phyloP scores from a whole-genome alignment of 495 filamentous ascomycete species.

The Penicillium paxilli region DNA sequence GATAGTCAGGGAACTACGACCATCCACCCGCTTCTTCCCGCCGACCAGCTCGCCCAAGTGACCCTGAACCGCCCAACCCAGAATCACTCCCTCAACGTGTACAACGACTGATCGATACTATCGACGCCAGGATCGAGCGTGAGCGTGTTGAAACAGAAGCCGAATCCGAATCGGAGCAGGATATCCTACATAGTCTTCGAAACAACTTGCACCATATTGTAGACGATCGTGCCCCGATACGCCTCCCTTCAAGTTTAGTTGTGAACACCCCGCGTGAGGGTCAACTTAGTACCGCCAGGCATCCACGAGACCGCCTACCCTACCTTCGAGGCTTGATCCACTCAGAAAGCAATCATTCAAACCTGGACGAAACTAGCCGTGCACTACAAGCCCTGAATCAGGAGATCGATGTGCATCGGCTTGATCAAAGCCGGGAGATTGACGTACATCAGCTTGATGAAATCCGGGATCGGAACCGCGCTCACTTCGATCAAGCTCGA shows the following conservation, averaged over 20 bases:
- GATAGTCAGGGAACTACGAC: constrained; percentile 61
- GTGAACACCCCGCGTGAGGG: constrained; percentile 7
- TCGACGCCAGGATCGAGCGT: no score
- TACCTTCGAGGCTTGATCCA: constrained; percentile 43
- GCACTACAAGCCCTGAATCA: constrained; percentile 40
- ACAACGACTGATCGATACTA: not conserved
- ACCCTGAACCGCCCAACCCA: constrained; percentile 2
- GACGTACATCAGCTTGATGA: not conserved
- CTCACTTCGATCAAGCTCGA: constrained; percentile 8
- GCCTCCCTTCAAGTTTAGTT: not conserved
- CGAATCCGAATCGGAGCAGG: not conserved
- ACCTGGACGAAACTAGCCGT: constrained; percentile 37
- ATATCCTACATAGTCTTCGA: not conserved
- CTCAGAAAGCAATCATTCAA: constrained; percentile 38
- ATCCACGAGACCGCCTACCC: constrained; percentile 26
- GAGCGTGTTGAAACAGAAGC: not conserved
- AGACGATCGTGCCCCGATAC: not conserved
- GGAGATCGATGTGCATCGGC: constrained; percentile 37
- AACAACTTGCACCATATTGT: not conserved
- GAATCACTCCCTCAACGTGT: not conserved
- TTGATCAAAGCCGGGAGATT: no score
- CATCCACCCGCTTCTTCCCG: constrained; percentile 51
- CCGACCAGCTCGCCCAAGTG: constrained; percentile 26
- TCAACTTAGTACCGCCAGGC: constrained; percentile 11
- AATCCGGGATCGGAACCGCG: not conserved